Evolutionary conservation across 768 basidiomycete genomes (phyloP), one percentile per base, ranked within the genome.

Genomic region (Mycena olivaceomarginata): DNA sequence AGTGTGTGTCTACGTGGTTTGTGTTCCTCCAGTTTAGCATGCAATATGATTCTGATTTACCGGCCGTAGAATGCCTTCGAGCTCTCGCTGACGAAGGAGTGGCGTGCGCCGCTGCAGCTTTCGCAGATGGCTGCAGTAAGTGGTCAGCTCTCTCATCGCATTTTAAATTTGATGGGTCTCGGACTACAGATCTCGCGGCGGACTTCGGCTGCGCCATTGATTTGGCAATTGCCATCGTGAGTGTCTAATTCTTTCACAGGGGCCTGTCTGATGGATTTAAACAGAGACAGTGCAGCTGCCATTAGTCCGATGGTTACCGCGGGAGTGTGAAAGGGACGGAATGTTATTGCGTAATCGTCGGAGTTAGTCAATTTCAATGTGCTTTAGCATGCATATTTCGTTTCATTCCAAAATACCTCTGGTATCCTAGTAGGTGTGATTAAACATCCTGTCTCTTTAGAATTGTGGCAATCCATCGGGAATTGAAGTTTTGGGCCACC

Each of bases 61-160:
- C 40, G 18, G 8, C 16, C 18, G 40, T 39, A 63, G 62, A 63
- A 63, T 41, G 62, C 62, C 18, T 63, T 13, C 40, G 37, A 40
- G 63, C 63, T 22, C 63, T 65, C 41, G 63, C 63, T 43, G 63
- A 18, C 41, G 43, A 65, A 65, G 63, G 63, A 8, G n/a, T 65
- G 10, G 63, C 43, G n/a, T 65, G 63, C 63, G 63, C 63, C 31
- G 41, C 63, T 45, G 63, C 63, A 25, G 12, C 41, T 65, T 9
- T 65, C 63, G 63, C 20, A 25, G 63, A 41, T 43, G 63, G 63
- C 5, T 65, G 63, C 63, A 65, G 63, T 65, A 65, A n/a, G 63
- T 25, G 3, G n/a, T 65, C 57, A 37, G 12, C 20, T 43, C n/a
- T 45, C 63, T 43, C n/a, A 25, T 65, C 43, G n/a, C 20, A 65